phyloP scores from a whole-genome alignment of 1,284 basidiomycete genomes.

The Coniferiporia sulphurascens region DNA sequence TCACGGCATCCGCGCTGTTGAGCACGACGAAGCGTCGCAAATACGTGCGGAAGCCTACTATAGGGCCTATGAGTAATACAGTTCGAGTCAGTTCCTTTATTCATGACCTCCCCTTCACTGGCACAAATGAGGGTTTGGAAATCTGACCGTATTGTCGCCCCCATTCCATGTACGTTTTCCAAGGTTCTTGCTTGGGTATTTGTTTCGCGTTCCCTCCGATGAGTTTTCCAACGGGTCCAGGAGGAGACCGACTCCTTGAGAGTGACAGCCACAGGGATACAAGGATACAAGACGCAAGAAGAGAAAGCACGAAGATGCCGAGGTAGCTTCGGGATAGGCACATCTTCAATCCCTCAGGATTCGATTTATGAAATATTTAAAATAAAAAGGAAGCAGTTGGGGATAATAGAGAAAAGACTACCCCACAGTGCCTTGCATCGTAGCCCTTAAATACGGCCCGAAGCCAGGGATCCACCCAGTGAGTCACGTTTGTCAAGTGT shows the following conservation, averaged over 20 bases:
- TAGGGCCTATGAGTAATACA: conserved; percentile 24
- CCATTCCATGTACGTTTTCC: conserved; percentile 37
- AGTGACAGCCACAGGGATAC: neutral
- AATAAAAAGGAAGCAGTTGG: neutral
- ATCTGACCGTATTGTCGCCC: conserved; percentile 28
- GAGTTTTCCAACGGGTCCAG: conserved; percentile 31
- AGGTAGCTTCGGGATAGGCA: neutral
- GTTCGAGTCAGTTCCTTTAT: conserved; percentile 20
- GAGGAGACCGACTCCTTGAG: conserved; percentile 24
- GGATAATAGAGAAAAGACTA: too few relatives aligned
- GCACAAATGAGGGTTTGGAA: neutral
- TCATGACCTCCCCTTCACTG: neutral
- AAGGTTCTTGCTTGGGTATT: conserved; percentile 29
- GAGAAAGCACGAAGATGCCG: neutral
- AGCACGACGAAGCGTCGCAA: conserved; percentile 19
- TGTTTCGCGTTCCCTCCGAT: conserved; percentile 29
- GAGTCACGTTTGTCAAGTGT: too few relatives aligned
- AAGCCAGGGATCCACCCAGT: too few relatives aligned
- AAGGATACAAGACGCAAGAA: neutral
- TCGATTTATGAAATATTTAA: neutral
- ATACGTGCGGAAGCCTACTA: conserved; percentile 14
- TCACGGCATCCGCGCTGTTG: conserved; percentile 16
- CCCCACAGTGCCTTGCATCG: too few relatives aligned
- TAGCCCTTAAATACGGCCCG: too few relatives aligned
- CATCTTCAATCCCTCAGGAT: neutral